These are phyloP conservation scores for Penicillium sp. DNA, from an alignment of 2,329 filamentous ascomycete genomes.

Conservation along the genomic window DNA sequence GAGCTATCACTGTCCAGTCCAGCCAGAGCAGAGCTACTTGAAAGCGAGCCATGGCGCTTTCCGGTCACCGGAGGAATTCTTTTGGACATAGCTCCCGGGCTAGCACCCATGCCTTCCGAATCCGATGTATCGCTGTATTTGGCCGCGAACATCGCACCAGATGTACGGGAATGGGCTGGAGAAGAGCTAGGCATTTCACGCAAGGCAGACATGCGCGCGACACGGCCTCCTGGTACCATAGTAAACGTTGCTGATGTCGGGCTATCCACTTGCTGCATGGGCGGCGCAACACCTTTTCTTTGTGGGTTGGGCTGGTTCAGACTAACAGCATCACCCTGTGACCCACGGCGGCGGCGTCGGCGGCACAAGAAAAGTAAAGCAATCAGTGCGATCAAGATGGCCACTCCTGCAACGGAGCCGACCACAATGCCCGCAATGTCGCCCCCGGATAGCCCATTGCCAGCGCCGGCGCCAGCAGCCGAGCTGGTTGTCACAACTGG, in stretches of 20 bases:
- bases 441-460: constrained; percentile 69
- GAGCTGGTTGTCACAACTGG: constrained; percentile 63
- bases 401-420: constrained; percentile 71
- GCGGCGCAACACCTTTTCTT: constrained; percentile 40
- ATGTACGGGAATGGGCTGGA: constrained; percentile 55
- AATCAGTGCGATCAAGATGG: constrained; percentile 67
- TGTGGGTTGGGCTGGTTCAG: constrained; percentile 87
- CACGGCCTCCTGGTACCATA: constrained; percentile 80
- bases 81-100: constrained; percentile 67
- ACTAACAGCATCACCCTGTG: constrained; percentile 66
- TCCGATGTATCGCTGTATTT: constrained; percentile 54
- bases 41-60: constrained; percentile 83
- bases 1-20: constrained; percentile 67
- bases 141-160: constrained; percentile 49
- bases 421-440: constrained; percentile 89
- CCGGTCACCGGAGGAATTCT: constrained; percentile 47
- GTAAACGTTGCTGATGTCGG: constrained; percentile 59
- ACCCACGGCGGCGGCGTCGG: constrained; percentile 54
- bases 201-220: constrained; percentile 92
- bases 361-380: constrained; percentile 60
- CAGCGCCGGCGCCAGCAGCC: constrained; percentile 39
- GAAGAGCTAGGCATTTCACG: constrained; percentile 71
- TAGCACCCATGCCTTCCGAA: constrained; percentile 71
- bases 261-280: constrained; percentile 45
- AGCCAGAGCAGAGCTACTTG: constrained; percentile 76